Evolutionary conservation across 1,284 basidiomycete genomes (phyloP), one percentile per base, ranked within the genome.

Genomic region (Lignosus rhinocerotis): DNA sequence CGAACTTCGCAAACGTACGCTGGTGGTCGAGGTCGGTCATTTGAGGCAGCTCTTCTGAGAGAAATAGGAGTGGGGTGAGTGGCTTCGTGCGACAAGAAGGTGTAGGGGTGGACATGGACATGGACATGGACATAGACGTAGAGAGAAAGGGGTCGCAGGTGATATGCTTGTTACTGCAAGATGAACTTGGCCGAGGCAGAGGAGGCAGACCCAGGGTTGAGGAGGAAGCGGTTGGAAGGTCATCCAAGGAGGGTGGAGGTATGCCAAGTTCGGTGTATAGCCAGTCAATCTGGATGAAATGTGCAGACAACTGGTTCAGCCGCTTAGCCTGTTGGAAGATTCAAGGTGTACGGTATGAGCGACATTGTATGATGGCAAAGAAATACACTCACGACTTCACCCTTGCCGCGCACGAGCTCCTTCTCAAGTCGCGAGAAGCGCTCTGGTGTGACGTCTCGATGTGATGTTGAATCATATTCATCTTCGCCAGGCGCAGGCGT

Each of bases 221-320:
- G 25, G 74, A 71, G 25, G 78, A 77, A 8, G 80, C 73, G 38
- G 78, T 75, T 16, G 75, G 71, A 30, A 76, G 67, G 63, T 82
- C 79, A 16, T 84, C 78, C 2, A 80, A 63, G 8, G 78, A 72
- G 7, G 86, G 85, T 19, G 84, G 80, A 17, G 77, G 56, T 46
- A 93, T 83, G 17, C 89, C 92, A 3, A 94, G 80, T 70, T 93
- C 91, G 19, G 82, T 80, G 66, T 92, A 82, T n/a, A 93, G 74
- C 82, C 86, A 90, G 67, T 92, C 88, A 36, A 93, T 86, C 58
- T 92, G 87, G 16, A 85, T 71, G 60, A 93, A 83, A 32, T 81
- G 78, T 8, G 76, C 72, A 2, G 84, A 83, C n/a, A 94, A 76
- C 53, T 86, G 79, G 44, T 79, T 75, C 32, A 90, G 76, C 36